phyloP scores from a whole-genome alignment of 208 protist genomes.

The Acanthamoeba triangularis region DNA sequence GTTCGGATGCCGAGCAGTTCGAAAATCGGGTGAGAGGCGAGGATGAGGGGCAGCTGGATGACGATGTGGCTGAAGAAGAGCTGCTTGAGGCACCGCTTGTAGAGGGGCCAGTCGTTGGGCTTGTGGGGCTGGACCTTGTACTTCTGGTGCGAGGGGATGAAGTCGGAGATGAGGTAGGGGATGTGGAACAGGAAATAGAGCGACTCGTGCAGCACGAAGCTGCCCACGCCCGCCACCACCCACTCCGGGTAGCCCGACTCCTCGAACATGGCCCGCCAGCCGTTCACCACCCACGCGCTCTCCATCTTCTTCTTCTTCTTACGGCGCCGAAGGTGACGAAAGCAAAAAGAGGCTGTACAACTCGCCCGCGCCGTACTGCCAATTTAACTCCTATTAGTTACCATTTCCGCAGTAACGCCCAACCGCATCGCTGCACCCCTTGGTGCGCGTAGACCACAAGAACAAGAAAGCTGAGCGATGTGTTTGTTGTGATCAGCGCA shows the following conservation, averaged over 20 bases:
- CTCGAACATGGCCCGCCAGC: slow-evolving; percentile 36
- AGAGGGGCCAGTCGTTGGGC: slow-evolving; percentile 63
- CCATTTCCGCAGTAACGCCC: too few relatives aligned
- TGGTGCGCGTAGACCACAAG: too few relatives aligned
- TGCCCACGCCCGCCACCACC: slow-evolving; percentile 74
- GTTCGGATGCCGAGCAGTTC: slow-evolving; percentile 68
- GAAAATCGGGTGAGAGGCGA: slow-evolving; percentile 79
- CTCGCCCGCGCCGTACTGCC: too few relatives aligned
- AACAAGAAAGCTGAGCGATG: too few relatives aligned
- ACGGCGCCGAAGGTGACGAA: not conserved
- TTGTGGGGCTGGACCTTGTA: slow-evolving; percentile 86
- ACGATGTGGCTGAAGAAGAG: slow-evolving; percentile 82
- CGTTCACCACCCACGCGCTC: slow-evolving; percentile 13
- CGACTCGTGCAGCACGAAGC: slow-evolving; percentile 81
- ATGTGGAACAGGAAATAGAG: slow-evolving; percentile 81
- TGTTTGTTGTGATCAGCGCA: too few relatives aligned
- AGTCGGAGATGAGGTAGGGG: slow-evolving; percentile 81
- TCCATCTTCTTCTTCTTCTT: slow-evolving; percentile 8
- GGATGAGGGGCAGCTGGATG: slow-evolving; percentile 83
- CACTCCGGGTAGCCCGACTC: slow-evolving; percentile 21
- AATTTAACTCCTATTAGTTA: too few relatives aligned
- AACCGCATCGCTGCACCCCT: too few relatives aligned
- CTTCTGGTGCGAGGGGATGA: slow-evolving; percentile 80
- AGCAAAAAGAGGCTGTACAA: not conserved
- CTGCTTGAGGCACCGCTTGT: slow-evolving; percentile 77